phyloP scores from a whole-genome alignment of 2,329 filamentous ascomycete species.

The Cladosporium austrohemisphaericum region DNA sequence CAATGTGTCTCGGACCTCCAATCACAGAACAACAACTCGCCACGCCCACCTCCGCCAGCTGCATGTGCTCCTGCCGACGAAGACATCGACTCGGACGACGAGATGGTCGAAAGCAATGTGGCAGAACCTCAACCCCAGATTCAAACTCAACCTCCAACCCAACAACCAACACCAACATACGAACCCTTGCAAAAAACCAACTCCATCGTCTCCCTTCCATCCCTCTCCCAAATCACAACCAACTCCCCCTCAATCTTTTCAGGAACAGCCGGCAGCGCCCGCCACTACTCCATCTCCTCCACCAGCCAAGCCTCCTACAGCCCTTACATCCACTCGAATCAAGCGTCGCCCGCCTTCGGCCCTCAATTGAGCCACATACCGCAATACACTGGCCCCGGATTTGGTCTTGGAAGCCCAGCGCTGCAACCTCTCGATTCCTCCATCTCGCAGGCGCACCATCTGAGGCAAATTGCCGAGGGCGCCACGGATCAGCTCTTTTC shows the following conservation, averaged over 20 bases:
- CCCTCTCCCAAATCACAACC: constrained; percentile 37
- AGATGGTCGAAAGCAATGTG: constrained; percentile 52
- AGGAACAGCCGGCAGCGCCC: constrained; percentile 14
- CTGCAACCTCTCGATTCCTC: constrained; percentile 56
- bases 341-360: constrained; percentile 58
- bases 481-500: constrained; percentile 22
- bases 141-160: neutral
- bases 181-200: constrained; percentile 21
- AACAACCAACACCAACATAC: constrained; percentile 33
- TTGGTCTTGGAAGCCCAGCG: constrained; percentile 39
- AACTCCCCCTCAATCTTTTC: constrained; percentile 32
- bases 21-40: constrained; percentile 40
- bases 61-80: constrained; percentile 34
- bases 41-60: constrained; percentile 23
- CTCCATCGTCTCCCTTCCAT: constrained; percentile 37
- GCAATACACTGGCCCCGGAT: constrained; percentile 17
- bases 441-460: constrained; percentile 15
- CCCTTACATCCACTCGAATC: constrained; percentile 43
- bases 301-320: constrained; percentile 32
- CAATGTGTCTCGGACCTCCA: constrained; percentile 81
- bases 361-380: constrained; percentile 37
- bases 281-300: constrained; percentile 39
- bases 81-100: constrained; percentile 52
- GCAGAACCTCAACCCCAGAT: neutral
- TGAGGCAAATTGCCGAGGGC: constrained; percentile 28